These are phyloP conservation scores for Ophiostoma sp. DNA, from an alignment of 2,329 filamentous ascomycete genomes.

Conservation along the genomic window DNA sequence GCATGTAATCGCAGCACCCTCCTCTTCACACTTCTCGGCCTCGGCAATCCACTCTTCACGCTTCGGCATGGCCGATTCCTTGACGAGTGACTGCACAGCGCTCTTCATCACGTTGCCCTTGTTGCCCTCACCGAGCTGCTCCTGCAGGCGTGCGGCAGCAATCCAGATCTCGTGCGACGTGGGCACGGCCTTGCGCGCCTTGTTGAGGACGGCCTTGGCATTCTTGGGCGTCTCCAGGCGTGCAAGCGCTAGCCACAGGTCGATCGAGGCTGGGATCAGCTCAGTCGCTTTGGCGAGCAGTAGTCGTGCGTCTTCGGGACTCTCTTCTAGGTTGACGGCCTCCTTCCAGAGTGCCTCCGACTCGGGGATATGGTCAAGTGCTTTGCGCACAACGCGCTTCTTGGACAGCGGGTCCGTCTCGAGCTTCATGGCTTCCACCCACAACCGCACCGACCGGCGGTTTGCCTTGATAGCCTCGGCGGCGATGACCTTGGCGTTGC, in stretches of 20 bases:
- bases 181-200: slow-evolving; percentile 87
- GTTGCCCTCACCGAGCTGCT: slow-evolving; percentile 73
- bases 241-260: slow-evolving; percentile 92
- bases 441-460: slow-evolving; percentile 80
- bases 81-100: slow-evolving; percentile 82
- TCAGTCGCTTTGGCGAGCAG: slow-evolving; percentile 93
- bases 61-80: slow-evolving; percentile 94
- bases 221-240: slow-evolving; percentile 87
- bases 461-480: slow-evolving; percentile 92
- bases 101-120: slow-evolving; percentile 94
- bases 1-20: slow-evolving; percentile 84
- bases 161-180: slow-evolving; percentile 97
- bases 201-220: slow-evolving; percentile 92
- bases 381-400: slow-evolving; percentile 89
- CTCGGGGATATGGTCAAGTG: slow-evolving; percentile 87
- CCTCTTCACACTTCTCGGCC: slow-evolving; percentile 91
- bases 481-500: slow-evolving; percentile 94
- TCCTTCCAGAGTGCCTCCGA: slow-evolving; percentile 98
- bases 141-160: slow-evolving; percentile 84
- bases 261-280: slow-evolving; percentile 88
- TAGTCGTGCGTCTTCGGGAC: slow-evolving; percentile 81
- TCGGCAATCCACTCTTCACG: slow-evolving; percentile 96
- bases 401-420: slow-evolving; percentile 81
- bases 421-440: slow-evolving; percentile 93
- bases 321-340: slow-evolving; percentile 91